phyloP scores from a whole-genome alignment of 1,139 yeast species.

The Barnettozyma hawaiiensis region DNA sequence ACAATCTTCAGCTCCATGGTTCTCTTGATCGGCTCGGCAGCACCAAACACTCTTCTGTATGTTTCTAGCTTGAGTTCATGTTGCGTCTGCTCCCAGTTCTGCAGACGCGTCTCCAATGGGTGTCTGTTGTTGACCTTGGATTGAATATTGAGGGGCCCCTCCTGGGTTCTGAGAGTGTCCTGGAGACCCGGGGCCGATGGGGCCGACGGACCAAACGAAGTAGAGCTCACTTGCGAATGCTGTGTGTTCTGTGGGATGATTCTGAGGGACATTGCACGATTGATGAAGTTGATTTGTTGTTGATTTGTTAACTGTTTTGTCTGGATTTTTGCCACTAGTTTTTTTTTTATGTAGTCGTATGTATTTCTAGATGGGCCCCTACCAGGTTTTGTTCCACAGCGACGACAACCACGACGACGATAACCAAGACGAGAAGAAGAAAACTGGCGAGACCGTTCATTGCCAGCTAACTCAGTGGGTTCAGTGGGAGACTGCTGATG shows the following conservation, averaged over 20 bases:
- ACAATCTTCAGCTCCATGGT: constrained; percentile 80
- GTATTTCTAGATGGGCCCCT: no score
- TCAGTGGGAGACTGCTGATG: no score
- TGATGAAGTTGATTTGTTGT: no score
- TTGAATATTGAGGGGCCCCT: constrained; percentile 57
- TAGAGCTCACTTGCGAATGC: constrained; percentile 39
- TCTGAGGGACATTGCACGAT: constrained; percentile 31
- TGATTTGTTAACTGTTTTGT: no score
- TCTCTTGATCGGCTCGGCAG: constrained; percentile 89
- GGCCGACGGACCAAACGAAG: constrained; percentile 47
- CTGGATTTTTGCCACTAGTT: no score
- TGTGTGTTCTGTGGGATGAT: constrained; percentile 43
- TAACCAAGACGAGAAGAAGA: no score
- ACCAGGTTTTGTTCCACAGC: no score
- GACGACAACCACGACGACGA: no score
- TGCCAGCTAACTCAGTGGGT: no score
- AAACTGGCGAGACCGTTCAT: no score
- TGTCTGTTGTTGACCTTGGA: constrained; percentile 77
- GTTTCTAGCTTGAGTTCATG: constrained; percentile 66
- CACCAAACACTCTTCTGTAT: constrained; percentile 80
- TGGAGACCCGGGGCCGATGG: constrained; percentile 58
- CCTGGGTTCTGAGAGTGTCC: constrained; percentile 50
- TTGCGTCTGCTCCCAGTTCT: constrained; percentile 78
- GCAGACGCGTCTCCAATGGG: constrained; percentile 73
- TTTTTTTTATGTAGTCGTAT: no score